Conservation (phyloP, 805 yeast genomes). For the Zygotorulaspora danielsina region DNA sequence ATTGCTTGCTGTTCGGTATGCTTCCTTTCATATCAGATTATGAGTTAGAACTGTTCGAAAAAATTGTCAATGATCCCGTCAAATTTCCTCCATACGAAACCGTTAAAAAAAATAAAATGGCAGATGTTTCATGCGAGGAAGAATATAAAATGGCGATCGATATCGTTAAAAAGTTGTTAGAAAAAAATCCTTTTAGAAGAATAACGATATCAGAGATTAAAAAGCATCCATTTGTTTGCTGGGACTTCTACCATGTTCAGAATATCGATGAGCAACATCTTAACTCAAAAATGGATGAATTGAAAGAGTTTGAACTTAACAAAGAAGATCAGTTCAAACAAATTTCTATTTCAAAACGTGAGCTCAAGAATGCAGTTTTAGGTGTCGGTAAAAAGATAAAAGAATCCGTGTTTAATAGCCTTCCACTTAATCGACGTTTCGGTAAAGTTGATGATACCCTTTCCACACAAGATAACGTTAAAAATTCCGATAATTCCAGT, state of each 20-base stretch:
- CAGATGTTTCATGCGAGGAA: constrained; percentile 33
- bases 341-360: constrained; percentile 61
- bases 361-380: constrained; percentile 69
- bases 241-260: constrained; percentile 36
- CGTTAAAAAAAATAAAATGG: constrained; percentile 29
- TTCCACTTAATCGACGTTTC: constrained; percentile 1
- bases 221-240: constrained; percentile 62
- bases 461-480: not conserved
- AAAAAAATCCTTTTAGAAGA: constrained; percentile 65
- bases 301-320: constrained; percentile 30
- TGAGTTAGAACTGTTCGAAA: constrained; percentile 64
- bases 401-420: constrained; percentile 24
- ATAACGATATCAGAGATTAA: constrained; percentile 69
- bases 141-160: constrained; percentile 49
- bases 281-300: constrained; percentile 16
- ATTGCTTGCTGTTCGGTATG: constrained; percentile 79
- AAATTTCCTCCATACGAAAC: constrained; percentile 48
- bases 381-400: constrained; percentile 72
- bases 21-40: constrained; percentile 86
- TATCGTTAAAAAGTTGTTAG: constrained; percentile 55
- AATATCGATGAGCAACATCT: constrained; percentile 11
- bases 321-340: constrained; percentile 35
- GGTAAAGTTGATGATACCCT: constrained; percentile 1
- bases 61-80: constrained; percentile 60
- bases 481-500: not conserved